These are phyloP conservation scores for Anthracocystis walkeri DNA, from an alignment of 1,284 basidiomycete genomes.

Conservation along the genomic window DNA sequence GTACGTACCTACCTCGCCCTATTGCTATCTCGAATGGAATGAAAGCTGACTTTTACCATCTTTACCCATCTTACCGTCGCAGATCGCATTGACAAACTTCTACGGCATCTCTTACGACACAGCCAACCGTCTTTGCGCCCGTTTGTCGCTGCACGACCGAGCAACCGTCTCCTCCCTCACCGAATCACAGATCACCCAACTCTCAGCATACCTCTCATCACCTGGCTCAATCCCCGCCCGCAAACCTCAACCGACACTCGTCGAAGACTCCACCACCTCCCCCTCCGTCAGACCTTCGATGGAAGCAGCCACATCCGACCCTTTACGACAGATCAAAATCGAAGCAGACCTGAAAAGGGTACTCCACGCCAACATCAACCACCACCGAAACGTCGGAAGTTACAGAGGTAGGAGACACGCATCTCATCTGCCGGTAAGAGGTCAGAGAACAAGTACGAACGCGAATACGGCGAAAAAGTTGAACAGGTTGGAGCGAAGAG, in stretches of 20 bases:
- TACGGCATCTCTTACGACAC: slow-evolving; percentile 83
- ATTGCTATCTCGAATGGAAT: background rate
- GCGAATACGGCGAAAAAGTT: slow-evolving; percentile 86
- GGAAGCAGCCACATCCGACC: slow-evolving; percentile 59
- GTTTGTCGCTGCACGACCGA: slow-evolving; percentile 82
- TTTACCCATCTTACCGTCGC: background rate
- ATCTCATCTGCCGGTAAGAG: slow-evolving; percentile 86
- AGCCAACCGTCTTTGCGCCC: slow-evolving; percentile 83
- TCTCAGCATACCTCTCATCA: slow-evolving; percentile 88
- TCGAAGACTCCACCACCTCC: slow-evolving; percentile 1
- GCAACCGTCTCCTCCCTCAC: slow-evolving; percentile 82
- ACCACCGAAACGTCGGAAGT: slow-evolving; percentile 88
- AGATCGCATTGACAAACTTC: slow-evolving; percentile 86
- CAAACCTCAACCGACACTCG: slow-evolving; percentile 70
- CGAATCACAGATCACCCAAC: slow-evolving; percentile 81
- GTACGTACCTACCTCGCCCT: slow-evolving; percentile 45
- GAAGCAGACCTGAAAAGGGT: slow-evolving; percentile 84
- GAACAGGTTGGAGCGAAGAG: slow-evolving; percentile 77
- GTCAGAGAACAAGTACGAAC: slow-evolving; percentile 88
- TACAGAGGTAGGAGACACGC: slow-evolving; percentile 88
- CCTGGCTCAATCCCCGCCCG: slow-evolving; percentile 76
- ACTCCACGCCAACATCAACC: slow-evolving; percentile 86
- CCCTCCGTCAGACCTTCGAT: slow-evolving; percentile 62
- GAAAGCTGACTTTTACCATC: too few species aligned
- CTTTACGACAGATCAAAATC: slow-evolving; percentile 79